Evolutionary conservation across 306 rosid genomes (phyloP).

Genomic region (Castanea crenata): DNA sequence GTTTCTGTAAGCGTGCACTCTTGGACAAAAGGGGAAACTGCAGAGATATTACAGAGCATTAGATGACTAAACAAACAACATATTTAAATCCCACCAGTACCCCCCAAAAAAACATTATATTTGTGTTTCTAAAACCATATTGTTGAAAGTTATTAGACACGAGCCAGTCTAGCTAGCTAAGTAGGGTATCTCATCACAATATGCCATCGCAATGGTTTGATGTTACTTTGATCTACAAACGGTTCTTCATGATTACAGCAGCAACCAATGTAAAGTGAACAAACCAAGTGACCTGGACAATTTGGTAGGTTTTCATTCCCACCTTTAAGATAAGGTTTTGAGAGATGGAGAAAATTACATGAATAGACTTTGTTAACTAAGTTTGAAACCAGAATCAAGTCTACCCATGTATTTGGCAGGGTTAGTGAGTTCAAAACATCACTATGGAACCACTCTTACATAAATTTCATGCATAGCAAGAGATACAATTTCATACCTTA

Average conservation of each 20-base stretch:
- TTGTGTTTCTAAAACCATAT: not conserved
- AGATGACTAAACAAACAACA: not conserved
- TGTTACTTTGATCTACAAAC: not conserved
- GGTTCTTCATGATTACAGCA: not conserved
- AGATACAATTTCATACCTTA: slow-evolving; percentile 60
- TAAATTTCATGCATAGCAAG: not conserved
- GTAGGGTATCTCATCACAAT: not conserved
- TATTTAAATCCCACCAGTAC: not conserved
- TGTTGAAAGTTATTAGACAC: not conserved
- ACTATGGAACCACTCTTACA: not conserved
- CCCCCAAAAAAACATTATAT: not conserved
- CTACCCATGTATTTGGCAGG: not conserved
- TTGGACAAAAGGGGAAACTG: slow-evolving; percentile 94
- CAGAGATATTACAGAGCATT: slow-evolving; percentile 11
- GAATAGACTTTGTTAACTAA: not conserved
- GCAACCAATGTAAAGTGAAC: not conserved
- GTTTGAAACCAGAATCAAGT: not conserved
- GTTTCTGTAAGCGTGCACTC: slow-evolving; percentile 77
- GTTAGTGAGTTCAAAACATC: not conserved
- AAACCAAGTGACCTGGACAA: not conserved
- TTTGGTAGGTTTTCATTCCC: not conserved
- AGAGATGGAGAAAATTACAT: not conserved
- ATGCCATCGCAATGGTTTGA: not conserved
- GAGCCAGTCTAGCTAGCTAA: not conserved
- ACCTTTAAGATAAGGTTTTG: not conserved